Evolutionary conservation across 2,329 filamentous ascomycete species (phyloP).

Genomic region (Colletotrichum trifolii): DNA sequence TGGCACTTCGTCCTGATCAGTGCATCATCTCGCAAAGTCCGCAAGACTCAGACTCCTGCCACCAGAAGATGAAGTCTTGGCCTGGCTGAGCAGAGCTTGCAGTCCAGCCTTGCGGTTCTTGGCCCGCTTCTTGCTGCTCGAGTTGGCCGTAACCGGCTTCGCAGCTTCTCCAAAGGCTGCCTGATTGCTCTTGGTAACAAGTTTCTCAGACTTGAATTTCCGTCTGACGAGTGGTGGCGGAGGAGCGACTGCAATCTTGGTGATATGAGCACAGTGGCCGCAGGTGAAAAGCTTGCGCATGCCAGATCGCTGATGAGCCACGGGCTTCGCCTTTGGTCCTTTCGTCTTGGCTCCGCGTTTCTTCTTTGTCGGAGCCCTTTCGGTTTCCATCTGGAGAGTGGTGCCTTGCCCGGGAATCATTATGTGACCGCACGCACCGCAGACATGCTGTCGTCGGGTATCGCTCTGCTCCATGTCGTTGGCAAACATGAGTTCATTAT

Average conservation of each 20-base stretch:
- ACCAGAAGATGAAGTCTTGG: constrained; percentile 50
- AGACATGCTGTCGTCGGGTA: constrained; percentile 64
- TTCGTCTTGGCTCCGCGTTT: constrained; percentile 4
- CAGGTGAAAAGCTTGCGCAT: constrained; percentile 32
- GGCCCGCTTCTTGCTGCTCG: constrained; percentile 72
- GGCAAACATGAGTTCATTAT: constrained; percentile 60
- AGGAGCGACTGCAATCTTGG: constrained; percentile 28
- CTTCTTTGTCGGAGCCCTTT: constrained; percentile 61
- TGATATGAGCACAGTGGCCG: constrained; percentile 28
- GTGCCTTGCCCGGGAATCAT: constrained; percentile 63
- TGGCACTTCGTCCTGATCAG: background rate
- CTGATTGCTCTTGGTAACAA: constrained; percentile 9
- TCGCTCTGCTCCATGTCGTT: constrained; percentile 58
- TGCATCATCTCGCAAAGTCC: constrained; percentile 61
- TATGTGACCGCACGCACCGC: constrained; percentile 70
- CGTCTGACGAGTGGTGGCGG: constrained; percentile 35
- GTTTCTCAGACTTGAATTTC: constrained; percentile 41
- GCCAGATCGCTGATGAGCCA: constrained; percentile 10
- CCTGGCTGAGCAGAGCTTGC: constrained; percentile 71
- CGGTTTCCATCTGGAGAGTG: constrained; percentile 51
- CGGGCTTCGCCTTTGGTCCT: constrained; percentile 6
- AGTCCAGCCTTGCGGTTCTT: constrained; percentile 74
- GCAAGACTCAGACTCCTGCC: constrained; percentile 61
- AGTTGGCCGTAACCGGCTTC: constrained; percentile 56
- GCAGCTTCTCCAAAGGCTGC: constrained; percentile 18